Base-by-base conservation (phyloP, 352 stramenopile species). In the Globisporangium uncinulatum region DNA sequence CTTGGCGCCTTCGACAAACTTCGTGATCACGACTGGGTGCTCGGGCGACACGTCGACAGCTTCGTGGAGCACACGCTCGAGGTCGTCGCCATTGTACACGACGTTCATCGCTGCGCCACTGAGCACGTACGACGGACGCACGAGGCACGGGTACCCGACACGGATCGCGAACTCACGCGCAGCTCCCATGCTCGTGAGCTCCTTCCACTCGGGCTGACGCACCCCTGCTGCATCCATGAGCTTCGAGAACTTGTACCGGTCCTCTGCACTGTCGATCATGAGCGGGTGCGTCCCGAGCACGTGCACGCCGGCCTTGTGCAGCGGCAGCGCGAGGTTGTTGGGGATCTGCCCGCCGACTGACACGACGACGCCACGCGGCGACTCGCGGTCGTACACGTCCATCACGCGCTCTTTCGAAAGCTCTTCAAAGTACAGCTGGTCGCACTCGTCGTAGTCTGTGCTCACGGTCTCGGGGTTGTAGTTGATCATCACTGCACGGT, bases 71-170 rank as follows among this genome's bases (percentile, higher is more conserved):
- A 89, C 79, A 15, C 67, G 59, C 39, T 87, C 70, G 31, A 99
- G 77, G 56, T 98, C 85, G 49, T 89, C 79, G 59, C 98, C 90
- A 66, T 81, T 96, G 74, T 92, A 98, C 17, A 91, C 95, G 66
- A 99, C 97, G 69, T 97, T 98, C 97, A 99, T 99, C 20, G 96
- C 97, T 51, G 97, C 97, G 56, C 97, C 97, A 70, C 83, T 97
- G 10, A 99, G 82, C 54, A 99, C 97, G 80, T 98, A 99, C 31
- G 91, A 98, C 31, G 96, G 97, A 62, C 97, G 87, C 20, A 99
- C 96, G 29, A 99, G 83, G 47, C 98, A 96, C 48, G 95, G 92
- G 73, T 98, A 99, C 36, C 88, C 95, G 32, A 98, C 94, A 32
- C 94, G 70, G 15, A 84, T 74, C 31, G 95, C 96, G 71, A 99